Conservation (phyloP, 345 rosid species). For the Citrus cavaleriei region DNA sequence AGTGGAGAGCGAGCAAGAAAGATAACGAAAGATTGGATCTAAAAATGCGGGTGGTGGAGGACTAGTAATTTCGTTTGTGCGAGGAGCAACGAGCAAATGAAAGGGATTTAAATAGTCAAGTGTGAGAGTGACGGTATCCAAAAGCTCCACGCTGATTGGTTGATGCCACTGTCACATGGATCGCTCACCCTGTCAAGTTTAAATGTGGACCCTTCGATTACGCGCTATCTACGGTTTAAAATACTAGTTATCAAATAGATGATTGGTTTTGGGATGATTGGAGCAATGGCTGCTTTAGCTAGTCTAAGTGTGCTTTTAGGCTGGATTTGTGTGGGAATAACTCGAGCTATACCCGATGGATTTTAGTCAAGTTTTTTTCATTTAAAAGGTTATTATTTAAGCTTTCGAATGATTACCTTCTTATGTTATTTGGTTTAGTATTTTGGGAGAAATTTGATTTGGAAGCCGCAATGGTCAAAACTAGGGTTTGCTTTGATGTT, state of each 20-base stretch:
- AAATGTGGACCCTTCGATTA: constrained; percentile 58
- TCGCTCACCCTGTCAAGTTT: constrained; percentile 39
- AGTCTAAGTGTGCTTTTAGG: constrained; percentile 72
- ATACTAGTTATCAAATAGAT: neutral
- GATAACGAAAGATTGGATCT: constrained; percentile 15
- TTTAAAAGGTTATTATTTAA: constrained; percentile 34
- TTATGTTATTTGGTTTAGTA: neutral
- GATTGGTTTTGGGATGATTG: constrained; percentile 20
- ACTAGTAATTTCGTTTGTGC: constrained; percentile 10
- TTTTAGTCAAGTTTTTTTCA: constrained; percentile 15
- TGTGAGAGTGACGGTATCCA: constrained; percentile 28
- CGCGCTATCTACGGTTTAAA: constrained; percentile 40
- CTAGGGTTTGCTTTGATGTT: constrained; percentile 52
- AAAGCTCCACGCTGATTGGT: constrained; percentile 53
- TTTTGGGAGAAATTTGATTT: constrained; percentile 23
- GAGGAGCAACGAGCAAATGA: constrained; percentile 11
- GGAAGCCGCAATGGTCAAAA: constrained; percentile 52
- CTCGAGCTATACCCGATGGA: constrained; percentile 18
- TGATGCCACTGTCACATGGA: constrained; percentile 35
- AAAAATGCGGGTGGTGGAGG: neutral
- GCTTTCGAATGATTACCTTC: constrained; percentile 36
- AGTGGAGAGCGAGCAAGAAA: neutral
- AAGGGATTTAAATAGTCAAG: constrained; percentile 56
- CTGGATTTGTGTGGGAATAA: constrained; percentile 28
- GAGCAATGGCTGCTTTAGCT: constrained; percentile 8